Conservation (phyloP, 163 green algal species). For the Coccomyxa subellipsoidea region DNA sequence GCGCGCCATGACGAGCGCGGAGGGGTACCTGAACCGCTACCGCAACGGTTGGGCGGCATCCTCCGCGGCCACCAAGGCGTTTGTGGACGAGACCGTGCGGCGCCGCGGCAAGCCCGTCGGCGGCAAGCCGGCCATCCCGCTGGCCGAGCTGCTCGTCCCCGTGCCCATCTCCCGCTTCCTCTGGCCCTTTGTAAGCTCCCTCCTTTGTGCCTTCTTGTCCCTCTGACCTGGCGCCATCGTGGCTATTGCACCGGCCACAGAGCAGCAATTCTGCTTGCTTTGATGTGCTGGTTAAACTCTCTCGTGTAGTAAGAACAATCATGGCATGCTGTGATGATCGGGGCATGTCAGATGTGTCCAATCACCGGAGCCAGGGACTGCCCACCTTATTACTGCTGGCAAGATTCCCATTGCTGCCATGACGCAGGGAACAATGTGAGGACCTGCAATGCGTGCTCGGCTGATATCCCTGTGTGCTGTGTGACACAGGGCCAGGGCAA, state of each 20-base stretch:
- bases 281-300: too few relatives aligned
- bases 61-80: conserved; percentile 13
- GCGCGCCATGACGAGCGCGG: conserved; percentile 15
- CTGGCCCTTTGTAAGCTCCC: conserved; percentile 35
- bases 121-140: conserved; percentile 28
- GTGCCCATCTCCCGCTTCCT: conserved; percentile 41
- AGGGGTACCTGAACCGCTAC: conserved; percentile 60
- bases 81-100: conserved; percentile 31
- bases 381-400: too few relatives aligned
- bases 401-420: too few relatives aligned
- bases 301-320: too few relatives aligned
- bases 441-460: too few relatives aligned
- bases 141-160: conserved; percentile 38
- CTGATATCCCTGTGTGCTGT: too few relatives aligned
- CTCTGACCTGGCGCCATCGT: background rate
- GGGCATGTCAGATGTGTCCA: too few relatives aligned
- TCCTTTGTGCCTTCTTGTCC: background rate
- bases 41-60: conserved; percentile 44
- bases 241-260: background rate
- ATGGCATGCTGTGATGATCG: too few relatives aligned
- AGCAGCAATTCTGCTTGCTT: background rate
- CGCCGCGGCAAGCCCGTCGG: conserved; percentile 15
- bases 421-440: too few relatives aligned
- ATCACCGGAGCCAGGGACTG: too few relatives aligned
- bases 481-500: conserved; percentile 22